Percentiles rank a stretch among this genome's conserved stretches.
Evolutionary conservation across 495 filamentous ascomycete species (phyloP).

Genomic region (Neurospora sublineolata): DNA sequence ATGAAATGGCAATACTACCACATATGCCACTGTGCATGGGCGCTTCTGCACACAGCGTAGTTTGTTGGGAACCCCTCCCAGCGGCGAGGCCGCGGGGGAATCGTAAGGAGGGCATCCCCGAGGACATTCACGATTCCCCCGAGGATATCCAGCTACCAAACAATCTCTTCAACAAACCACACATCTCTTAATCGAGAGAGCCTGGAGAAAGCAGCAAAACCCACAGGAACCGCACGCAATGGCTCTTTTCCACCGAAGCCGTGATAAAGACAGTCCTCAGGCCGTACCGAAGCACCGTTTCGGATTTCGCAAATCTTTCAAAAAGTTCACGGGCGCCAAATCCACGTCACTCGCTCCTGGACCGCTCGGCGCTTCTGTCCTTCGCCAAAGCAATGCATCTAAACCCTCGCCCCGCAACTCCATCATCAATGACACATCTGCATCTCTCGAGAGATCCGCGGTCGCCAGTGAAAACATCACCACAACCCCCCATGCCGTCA

Average conservation of each 20-base stretch:
- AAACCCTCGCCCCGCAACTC: background rate
- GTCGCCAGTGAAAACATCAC: background rate
- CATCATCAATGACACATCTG: background rate
- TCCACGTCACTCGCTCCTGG: background rate
- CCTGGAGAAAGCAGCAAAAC: background rate
- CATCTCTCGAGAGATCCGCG: background rate
- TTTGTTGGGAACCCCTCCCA: background rate
- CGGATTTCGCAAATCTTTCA: background rate
- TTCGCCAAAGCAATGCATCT: background rate
- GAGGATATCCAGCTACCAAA: too few species aligned
- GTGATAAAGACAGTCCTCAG: background rate
- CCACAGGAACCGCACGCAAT: background rate
- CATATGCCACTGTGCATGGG: background rate
- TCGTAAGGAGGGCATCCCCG: too few species aligned
- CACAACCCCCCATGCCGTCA: background rate
- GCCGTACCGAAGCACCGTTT: background rate
- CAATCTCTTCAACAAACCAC: background rate
- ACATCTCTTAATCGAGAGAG: too few species aligned
- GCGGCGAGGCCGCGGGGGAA: too few species aligned
- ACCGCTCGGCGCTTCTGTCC: background rate
- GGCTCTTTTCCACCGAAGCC: background rate
- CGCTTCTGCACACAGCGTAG: background rate
- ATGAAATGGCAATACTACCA: background rate
- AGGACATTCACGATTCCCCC: too few species aligned
- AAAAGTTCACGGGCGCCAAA: background rate